Percentiles rank a stretch among this genome's conserved stretches.
Evolutionary conservation across 176 grass and related monocot genomes (phyloP).

Genomic region (Zoysia japonica): DNA sequence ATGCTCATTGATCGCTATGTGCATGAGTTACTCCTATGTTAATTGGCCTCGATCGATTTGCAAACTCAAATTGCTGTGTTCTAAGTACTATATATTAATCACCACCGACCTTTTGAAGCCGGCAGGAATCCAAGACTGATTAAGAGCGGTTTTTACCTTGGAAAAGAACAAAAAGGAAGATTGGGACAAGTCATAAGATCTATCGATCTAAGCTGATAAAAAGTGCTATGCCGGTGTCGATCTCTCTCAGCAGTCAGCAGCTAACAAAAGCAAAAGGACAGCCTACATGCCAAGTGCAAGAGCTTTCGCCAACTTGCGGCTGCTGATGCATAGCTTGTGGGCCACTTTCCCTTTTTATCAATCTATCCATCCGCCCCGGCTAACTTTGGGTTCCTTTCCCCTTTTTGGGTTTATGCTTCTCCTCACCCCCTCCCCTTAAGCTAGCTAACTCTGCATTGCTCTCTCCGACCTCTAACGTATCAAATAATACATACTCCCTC

Average conservation of each 20-base stretch:
- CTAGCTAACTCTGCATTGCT: conserved; percentile 20
- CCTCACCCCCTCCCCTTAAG: conserved; percentile 32
- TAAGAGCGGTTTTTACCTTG: conserved; percentile 15
- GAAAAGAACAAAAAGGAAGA: conserved; percentile 19
- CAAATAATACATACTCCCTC: not conserved
- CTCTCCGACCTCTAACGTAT: conserved; percentile 23
- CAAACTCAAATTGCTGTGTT: too few relatives aligned
- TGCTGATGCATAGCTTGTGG: conserved; percentile 58
- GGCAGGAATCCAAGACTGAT: conserved; percentile 5
- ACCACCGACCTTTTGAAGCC: conserved; percentile 24
- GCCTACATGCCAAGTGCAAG: conserved; percentile 41
- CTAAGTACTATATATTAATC: not conserved
- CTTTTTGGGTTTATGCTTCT: conserved; percentile 83
- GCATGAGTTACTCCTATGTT: not conserved
- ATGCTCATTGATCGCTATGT: not conserved
- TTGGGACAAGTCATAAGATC: conserved; percentile 17
- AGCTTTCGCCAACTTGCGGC: conserved; percentile 53
- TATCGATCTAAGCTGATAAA: not conserved
- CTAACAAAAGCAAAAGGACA: conserved; percentile 33
- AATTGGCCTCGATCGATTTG: too few relatives aligned
- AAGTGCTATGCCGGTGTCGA: conserved; percentile 35
- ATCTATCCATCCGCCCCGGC: conserved; percentile 43
- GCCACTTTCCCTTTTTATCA: conserved; percentile 83
- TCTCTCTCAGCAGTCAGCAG: conserved; percentile 35
- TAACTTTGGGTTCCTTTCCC: conserved; percentile 77